Base-by-base conservation (phyloP, 805 yeast species). In the Hanseniaspora meyeri region DNA sequence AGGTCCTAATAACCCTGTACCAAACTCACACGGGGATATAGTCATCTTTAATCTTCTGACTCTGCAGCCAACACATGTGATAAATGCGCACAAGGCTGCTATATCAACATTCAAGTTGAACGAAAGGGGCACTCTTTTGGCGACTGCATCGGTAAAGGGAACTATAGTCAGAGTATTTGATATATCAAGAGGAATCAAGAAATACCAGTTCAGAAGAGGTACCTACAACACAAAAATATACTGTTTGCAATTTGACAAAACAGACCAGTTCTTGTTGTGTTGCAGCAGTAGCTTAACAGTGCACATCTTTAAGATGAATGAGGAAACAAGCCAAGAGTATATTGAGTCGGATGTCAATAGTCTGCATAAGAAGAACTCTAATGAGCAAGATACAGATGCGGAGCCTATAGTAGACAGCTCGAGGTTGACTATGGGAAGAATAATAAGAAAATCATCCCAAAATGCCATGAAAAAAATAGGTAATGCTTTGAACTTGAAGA, bases 201-300 rank as follows among this genome's bases (percentile, higher is more conserved):
- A 83, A 39, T 80, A 74, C 60, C 91, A 85, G 62, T 85, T 83
- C 64, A 73, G 95, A 64, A 74, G 95, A 65, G 95, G 95, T 0
- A 82, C 91, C 1, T 90, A 90, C 65, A 86, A 87, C 3, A 86
- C 97, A 1, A 77, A 74, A 60, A 86, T 93, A 17, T 81, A 80
- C 62, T 83, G 95, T 11, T 73, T 93, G 60, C 75, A 80, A 39
- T 93, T 93, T 69, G 84, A 87, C 60, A 71, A 74, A 29, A 85
- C 85, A 60, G 82, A 85, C 59, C 74, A 75, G 16, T 78, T 84
- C 60, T 72, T 93, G 34, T 79, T 87, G n/a, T 96, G 91, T 29
- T 80, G 91, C 11, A 84, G 95, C 31, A 81, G 95, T 2, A 87
- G 95, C 20, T 95, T 87, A 46, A 93, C 99, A 0, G 90, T 93